These are phyloP conservation scores for Chalara sp. DNA, from an alignment of 2,329 filamentous ascomycete genomes.

Conservation along the genomic window DNA sequence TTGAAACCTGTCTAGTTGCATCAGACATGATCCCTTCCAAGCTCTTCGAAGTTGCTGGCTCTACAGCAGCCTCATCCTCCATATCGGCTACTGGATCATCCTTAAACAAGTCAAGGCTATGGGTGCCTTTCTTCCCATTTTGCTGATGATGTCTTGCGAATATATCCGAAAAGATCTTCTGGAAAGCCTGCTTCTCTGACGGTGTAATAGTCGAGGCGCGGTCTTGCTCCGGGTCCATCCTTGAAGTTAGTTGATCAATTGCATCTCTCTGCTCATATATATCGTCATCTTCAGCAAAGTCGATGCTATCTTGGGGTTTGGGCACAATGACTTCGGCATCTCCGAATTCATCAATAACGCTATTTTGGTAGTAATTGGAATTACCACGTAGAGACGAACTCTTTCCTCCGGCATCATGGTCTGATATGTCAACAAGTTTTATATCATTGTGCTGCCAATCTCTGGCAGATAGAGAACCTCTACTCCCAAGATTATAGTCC, in stretches of 20 bases:
- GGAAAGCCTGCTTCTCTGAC: constrained; percentile 41
- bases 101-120: not conserved
- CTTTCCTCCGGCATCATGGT: no score
- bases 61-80: not conserved
- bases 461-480: no score
- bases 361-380: no score
- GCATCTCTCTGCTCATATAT: constrained; percentile 10
- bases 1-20: constrained; percentile 1
- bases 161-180: constrained; percentile 53
- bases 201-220: constrained; percentile 49
- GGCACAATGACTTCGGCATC: no score
- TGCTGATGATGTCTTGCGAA: constrained; percentile 26
- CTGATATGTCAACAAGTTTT: no score
- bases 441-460: no score
- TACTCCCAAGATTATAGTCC: no score
- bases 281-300: constrained; percentile 6
- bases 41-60: constrained; percentile 9
- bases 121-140: not conserved
- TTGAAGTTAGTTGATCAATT: constrained; percentile 14
- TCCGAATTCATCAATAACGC: no score
- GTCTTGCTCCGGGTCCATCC: constrained; percentile 12
- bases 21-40: constrained; percentile 14
- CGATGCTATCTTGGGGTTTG: not conserved
- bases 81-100: not conserved
- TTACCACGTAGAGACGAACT: no score